These are phyloP conservation scores for Fistulifera solaris DNA, from an alignment of 108 stramenopile genomes.

Conservation along the genomic window DNA sequence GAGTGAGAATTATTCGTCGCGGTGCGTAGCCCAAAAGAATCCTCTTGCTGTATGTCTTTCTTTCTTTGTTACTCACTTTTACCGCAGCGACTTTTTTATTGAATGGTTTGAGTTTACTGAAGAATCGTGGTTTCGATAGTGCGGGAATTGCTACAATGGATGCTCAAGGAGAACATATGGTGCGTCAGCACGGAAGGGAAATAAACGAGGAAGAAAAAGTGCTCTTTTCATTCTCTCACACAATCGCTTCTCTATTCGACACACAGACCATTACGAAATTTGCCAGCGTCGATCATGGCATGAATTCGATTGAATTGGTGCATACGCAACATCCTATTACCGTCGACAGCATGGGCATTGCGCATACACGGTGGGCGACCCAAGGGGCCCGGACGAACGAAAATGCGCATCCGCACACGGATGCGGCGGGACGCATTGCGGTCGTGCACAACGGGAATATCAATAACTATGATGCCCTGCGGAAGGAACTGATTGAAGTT, in stretches of 20 bases:
- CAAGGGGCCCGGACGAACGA: slow-evolving; percentile 98
- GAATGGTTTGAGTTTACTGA: slow-evolving; percentile 91
- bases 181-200: neutral
- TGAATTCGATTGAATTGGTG: slow-evolving; percentile 88
- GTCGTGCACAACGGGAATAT: slow-evolving; percentile 99
- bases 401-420: slow-evolving; percentile 97
- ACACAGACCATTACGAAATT: slow-evolving; percentile 77
- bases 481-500: slow-evolving; percentile 61
- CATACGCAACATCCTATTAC: slow-evolving; percentile 33
- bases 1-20: slow-evolving; percentile 7
- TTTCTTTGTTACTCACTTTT: neutral
- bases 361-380: slow-evolving; percentile 99
- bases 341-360: slow-evolving; percentile 87
- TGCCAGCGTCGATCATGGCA: slow-evolving; percentile 87
- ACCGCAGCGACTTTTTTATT: slow-evolving; percentile 41
- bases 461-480: slow-evolving; percentile 86
- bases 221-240: neutral
- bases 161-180: slow-evolving; percentile 22
- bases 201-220: neutral
- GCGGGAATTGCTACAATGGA: slow-evolving; percentile 92
- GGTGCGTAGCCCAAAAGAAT: neutral
- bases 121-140: slow-evolving; percentile 97
- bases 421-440: slow-evolving; percentile 87
- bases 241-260: neutral
- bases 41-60: slow-evolving; percentile 6